Evolutionary conservation across 2,329 filamentous ascomycete species (phyloP), one percentile per base, ranked within the genome.

Genomic region (Xylaria sp.): DNA sequence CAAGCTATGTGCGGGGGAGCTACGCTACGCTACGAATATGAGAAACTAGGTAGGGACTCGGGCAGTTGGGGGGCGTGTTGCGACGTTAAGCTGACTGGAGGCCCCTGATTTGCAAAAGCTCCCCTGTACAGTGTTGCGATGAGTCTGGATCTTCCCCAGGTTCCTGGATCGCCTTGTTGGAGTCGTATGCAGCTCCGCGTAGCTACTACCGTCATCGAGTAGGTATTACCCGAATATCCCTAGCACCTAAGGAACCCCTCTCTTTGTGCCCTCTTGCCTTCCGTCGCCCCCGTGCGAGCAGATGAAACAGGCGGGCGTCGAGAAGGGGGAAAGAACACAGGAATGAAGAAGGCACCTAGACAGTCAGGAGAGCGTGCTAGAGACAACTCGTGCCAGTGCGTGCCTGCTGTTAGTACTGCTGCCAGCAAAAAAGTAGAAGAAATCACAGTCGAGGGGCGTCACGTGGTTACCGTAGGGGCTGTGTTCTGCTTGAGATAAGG

Each of bases 111-210:
- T 60, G 63, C 56, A 20, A 64, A 32, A 55, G 30, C 32, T 13
- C 52, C 41, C 45, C 43, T 59, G 56, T 61, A 61, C 43, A 30
- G 57, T 41, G 46, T 59, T 59, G 48, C 63, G 63, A 66, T 62
- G 59, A 63, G 66, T 60, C 66, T 66, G 66, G 57, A 64, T 65
- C 57, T 66, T 71, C 66, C 69, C 66, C 69, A 69, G 67, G 63
- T 64, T 65, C 58, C 50, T 23, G 53, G 63, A 71, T 67, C 63
- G 28, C 34, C 57, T 36, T 65, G 60, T 56, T 70, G 28, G 57
- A 60, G 59, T 43, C 45, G 34, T 34, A 39, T 45, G 25, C 55
- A 67, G 50, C 50, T 48, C 48, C 12, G 60, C 62, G 36, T 25
- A n/a, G 36, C 34, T 45, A 36, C 58, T 30, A 39, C 53, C 50